Evolutionary conservation across 495 filamentous ascomycete species (phyloP).

Genomic region (Xylaria telfairii): DNA sequence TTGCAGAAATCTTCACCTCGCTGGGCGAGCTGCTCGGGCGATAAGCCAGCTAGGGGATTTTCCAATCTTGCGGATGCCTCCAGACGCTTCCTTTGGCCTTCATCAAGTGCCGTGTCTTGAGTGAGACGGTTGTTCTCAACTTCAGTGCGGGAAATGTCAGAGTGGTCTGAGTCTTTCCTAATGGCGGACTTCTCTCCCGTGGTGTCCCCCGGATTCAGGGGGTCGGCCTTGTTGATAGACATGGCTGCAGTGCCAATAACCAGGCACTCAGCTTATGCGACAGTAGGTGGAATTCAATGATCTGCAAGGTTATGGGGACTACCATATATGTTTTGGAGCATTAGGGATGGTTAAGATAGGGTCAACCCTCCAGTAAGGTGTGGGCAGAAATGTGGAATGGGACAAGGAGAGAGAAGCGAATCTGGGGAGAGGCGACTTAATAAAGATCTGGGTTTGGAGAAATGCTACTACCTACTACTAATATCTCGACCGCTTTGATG

Average conservation of each 20-base stretch:
- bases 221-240: constrained; percentile 26
- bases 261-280: not conserved
- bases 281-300: not conserved
- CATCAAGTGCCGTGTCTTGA: constrained; percentile 25
- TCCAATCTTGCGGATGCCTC: constrained; percentile 56
- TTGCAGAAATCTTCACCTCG: constrained; percentile 71
- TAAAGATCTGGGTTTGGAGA: not conserved
- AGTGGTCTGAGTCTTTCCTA: constrained; percentile 32
- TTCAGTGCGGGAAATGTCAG: constrained; percentile 31
- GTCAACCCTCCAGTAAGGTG: not conserved
- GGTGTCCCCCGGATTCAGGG: constrained; percentile 21
- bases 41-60: constrained; percentile 72
- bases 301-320: not conserved
- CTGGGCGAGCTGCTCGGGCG: constrained; percentile 61
- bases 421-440: not conserved
- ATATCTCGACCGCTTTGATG: not conserved
- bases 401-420: not conserved
- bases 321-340: not conserved
- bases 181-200: constrained; percentile 23
- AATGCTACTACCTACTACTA: not conserved
- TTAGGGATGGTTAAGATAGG: not conserved
- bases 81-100: constrained; percentile 33
- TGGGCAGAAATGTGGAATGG: not conserved
- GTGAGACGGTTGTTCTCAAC: constrained; percentile 25
- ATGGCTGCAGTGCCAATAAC: constrained; percentile 14